Conservation (phyloP, 108 stramenopile genomes). For the Phaeodactylum tricornutum region DNA sequence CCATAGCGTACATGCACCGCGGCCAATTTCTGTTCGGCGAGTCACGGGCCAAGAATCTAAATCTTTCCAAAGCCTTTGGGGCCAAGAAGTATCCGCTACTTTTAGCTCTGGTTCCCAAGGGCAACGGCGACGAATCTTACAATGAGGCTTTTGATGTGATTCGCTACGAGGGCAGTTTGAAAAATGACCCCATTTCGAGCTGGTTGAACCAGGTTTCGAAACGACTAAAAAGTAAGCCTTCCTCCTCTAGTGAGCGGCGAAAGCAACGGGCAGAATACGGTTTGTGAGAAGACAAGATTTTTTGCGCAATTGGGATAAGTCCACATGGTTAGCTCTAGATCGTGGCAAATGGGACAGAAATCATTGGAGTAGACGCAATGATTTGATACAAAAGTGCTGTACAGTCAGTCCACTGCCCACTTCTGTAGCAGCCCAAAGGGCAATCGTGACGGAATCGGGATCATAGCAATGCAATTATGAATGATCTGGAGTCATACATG, state of each 20-base stretch:
- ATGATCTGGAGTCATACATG: no score
- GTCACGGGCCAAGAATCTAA: slow-evolving; percentile 56
- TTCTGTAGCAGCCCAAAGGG: no score
- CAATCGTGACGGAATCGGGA: no score
- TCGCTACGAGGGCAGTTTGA: slow-evolving; percentile 13
- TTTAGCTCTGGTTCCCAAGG: slow-evolving; percentile 36
- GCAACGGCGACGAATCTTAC: slow-evolving; percentile 4
- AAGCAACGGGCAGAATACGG: slow-evolving; percentile 1
- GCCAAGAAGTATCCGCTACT: slow-evolving; percentile 61
- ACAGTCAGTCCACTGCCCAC: no score
- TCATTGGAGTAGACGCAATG: no score
- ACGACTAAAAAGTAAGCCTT: no score
- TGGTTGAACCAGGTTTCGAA: slow-evolving; percentile 18
- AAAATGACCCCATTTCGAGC: slow-evolving; percentile 15
- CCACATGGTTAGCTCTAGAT: no score
- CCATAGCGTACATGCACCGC: slow-evolving; percentile 61
- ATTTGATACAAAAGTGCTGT: no score
- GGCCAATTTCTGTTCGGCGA: slow-evolving; percentile 55
- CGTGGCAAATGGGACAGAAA: no score
- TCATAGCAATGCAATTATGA: no score
- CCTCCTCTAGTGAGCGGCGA: not conserved
- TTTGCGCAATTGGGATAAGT: no score
- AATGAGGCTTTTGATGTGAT: slow-evolving; percentile 13
- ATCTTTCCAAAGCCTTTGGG: slow-evolving; percentile 43
- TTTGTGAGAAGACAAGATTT: no score